Evolutionary conservation across 805 yeast genomes (phyloP).

Genomic region (Clavispora fructus): DNA sequence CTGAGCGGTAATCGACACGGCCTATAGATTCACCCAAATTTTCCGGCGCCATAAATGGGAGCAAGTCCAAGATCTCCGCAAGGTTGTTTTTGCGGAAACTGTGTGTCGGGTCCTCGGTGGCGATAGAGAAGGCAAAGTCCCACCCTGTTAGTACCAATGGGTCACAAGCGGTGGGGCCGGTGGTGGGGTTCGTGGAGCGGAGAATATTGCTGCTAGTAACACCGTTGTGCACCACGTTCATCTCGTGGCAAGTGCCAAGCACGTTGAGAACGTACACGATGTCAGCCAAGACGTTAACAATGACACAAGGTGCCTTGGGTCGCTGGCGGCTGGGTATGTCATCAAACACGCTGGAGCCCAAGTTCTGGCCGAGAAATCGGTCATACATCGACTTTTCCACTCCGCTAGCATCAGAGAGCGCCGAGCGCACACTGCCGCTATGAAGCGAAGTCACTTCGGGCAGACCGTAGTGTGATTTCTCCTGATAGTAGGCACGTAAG

Average conservation of each 20-base stretch:
- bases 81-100: constrained; percentile 40
- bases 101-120: constrained; percentile 36
- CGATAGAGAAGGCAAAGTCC: constrained; percentile 42
- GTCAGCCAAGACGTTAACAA: constrained; percentile 20
- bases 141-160: constrained; percentile 41
- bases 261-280: constrained; percentile 19
- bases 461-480: background rate
- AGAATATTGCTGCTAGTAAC: constrained; percentile 36
- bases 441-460: constrained; percentile 1
- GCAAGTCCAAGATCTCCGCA: constrained; percentile 29
- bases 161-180: constrained; percentile 1
- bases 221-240: constrained; percentile 45
- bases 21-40: constrained; percentile 34
- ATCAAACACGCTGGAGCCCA: constrained; percentile 10
- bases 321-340: constrained; percentile 13
- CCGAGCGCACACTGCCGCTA: constrained; percentile 10
- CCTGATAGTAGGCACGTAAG: constrained; percentile 10
- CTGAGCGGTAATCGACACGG: constrained; percentile 43
- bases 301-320: constrained; percentile 14
- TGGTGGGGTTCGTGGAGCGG: constrained; percentile 17
- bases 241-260: constrained; percentile 25
- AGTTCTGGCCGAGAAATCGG: constrained; percentile 1
- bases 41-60: constrained; percentile 50
- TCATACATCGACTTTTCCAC: constrained; percentile 1
- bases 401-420: constrained; percentile 7